Evolutionary conservation across 2,329 filamentous ascomycete genomes (phyloP).

Genomic region (Xenosphaeropsis pyriputrescens): DNA sequence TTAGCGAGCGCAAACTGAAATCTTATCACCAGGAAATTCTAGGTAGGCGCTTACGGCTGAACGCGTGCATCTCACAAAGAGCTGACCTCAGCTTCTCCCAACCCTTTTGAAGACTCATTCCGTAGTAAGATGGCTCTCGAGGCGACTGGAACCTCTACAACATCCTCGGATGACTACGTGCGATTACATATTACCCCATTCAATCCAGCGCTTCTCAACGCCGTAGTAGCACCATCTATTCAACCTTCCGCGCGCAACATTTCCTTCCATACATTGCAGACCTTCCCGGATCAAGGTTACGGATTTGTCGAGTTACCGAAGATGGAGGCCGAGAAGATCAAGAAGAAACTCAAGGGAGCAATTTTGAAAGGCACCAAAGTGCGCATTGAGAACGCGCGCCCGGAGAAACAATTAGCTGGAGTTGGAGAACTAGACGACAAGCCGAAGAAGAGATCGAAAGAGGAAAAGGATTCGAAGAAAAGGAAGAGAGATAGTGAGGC

Average conservation of each 20-base stretch:
- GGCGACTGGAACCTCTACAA: not conserved
- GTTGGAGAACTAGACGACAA: conserved; percentile 21
- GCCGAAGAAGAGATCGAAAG: conserved; percentile 20
- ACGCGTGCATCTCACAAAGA: not conserved
- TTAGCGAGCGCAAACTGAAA: not conserved
- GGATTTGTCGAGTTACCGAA: conserved; percentile 75
- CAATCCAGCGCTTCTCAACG: conserved; percentile 55
- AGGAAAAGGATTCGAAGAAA: conserved; percentile 28
- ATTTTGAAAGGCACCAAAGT: conserved; percentile 77
- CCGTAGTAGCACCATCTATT: conserved; percentile 55
- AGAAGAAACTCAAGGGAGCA: conserved; percentile 78
- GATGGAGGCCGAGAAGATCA: conserved; percentile 77
- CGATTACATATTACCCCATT: conserved; percentile 85
- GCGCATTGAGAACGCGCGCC: conserved; percentile 66
- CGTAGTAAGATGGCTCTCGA: not conserved
- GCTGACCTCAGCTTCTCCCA: not conserved
- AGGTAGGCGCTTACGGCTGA: not conserved
- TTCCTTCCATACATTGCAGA: conserved; percentile 75
- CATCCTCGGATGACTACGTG: conserved; percentile 16
- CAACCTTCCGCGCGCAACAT: conserved; percentile 58
- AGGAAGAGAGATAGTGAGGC: conserved; percentile 31
- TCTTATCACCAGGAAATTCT: not conserved
- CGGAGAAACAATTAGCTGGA: conserved; percentile 32
- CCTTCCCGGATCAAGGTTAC: conserved; percentile 82
- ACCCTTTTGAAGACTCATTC: not conserved